Evolutionary conservation across 2,329 filamentous ascomycete genomes (phyloP).

Genomic region (Verticillium nonalfalfae): DNA sequence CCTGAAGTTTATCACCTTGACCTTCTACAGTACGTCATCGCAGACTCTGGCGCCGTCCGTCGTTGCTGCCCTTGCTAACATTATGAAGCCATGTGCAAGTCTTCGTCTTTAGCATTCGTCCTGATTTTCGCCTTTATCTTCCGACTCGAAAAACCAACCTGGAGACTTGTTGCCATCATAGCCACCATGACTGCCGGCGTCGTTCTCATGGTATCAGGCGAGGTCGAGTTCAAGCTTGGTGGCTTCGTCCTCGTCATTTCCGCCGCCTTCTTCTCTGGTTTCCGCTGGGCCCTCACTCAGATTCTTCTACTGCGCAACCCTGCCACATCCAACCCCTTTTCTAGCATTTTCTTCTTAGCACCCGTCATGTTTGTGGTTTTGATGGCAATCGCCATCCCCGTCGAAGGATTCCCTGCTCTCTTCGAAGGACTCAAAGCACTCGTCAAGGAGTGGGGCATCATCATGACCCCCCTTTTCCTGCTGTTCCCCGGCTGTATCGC

Average conservation of each 20-base stretch:
- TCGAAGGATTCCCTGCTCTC: slow-evolving; percentile 72
- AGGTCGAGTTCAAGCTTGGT: slow-evolving; percentile 78
- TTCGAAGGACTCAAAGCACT: slow-evolving; percentile 59
- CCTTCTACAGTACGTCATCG: slow-evolving; percentile 75
- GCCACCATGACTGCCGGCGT: slow-evolving; percentile 88
- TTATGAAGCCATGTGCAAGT: slow-evolving; percentile 86
- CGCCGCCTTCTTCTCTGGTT: slow-evolving; percentile 90
- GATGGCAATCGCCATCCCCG: slow-evolving; percentile 71
- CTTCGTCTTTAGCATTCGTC: slow-evolving; percentile 89
- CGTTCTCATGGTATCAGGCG: slow-evolving; percentile 96
- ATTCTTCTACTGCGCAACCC: slow-evolving; percentile 91
- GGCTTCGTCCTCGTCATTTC: slow-evolving; percentile 92
- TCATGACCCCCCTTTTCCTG: slow-evolving; percentile 65
- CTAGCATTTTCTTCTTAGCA: slow-evolving; percentile 94
- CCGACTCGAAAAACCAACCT: slow-evolving; percentile 79
- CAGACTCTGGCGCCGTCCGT: neutral
- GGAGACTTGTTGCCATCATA: slow-evolving; percentile 82
- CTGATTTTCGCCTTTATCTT: slow-evolving; percentile 93
- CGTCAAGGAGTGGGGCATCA: slow-evolving; percentile 57
- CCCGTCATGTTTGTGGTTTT: slow-evolving; percentile 92
- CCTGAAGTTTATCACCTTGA: slow-evolving; percentile 90
- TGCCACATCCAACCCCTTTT: slow-evolving; percentile 93
- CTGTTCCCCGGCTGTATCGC: slow-evolving; percentile 87
- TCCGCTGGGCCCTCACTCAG: slow-evolving; percentile 97
- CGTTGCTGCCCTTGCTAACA: slow-evolving; percentile 14